Conservation (phyloP, 2,329 filamentous ascomycete genomes). For the Aspergillus jensenii region DNA sequence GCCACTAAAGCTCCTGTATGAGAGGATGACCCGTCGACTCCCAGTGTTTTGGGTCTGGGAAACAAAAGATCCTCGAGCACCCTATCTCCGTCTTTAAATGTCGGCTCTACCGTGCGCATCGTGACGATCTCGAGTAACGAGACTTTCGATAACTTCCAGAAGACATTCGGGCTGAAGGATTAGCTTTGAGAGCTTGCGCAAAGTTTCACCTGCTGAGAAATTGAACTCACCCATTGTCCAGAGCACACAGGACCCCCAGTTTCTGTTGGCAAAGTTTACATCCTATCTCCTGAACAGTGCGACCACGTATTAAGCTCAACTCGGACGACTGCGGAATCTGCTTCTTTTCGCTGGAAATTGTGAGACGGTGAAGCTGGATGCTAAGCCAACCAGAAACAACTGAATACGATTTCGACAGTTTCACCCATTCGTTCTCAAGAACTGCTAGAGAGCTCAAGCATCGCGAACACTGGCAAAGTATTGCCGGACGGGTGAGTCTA, state of each 20-base stretch:
- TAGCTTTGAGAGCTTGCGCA: not conserved
- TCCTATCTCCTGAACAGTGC: conserved; percentile 36
- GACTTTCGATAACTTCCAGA: conserved; percentile 42
- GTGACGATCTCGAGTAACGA: conserved; percentile 41
- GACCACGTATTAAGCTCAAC: conserved; percentile 33
- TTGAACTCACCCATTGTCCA: conserved; percentile 37
- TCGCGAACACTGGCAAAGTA: conserved; percentile 38
- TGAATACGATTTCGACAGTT: conserved; percentile 38
- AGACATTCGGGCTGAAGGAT: conserved; percentile 33
- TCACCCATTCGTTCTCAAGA: conserved; percentile 44
- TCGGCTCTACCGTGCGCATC: conserved; percentile 38
- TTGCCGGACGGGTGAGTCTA: conserved; percentile 35
- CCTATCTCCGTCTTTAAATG: conserved; percentile 36
- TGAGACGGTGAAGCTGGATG: conserved; percentile 38
- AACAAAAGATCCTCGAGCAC: conserved; percentile 31
- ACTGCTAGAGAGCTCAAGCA: conserved; percentile 43
- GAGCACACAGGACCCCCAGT: conserved; percentile 33
- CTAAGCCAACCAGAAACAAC: conserved; percentile 39
- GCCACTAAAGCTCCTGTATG: conserved; percentile 28
- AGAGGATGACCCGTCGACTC: conserved; percentile 17
- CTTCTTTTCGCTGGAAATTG: conserved; percentile 36
- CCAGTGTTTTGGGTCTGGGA: conserved; percentile 22
- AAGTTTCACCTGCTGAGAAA: not conserved
- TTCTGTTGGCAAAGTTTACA: conserved; percentile 42
- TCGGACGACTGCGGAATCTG: conserved; percentile 38